These are phyloP conservation scores for Trichoderma koningiopsis DNA, from an alignment of 2,329 filamentous ascomycete genomes.

Conservation along the genomic window DNA sequence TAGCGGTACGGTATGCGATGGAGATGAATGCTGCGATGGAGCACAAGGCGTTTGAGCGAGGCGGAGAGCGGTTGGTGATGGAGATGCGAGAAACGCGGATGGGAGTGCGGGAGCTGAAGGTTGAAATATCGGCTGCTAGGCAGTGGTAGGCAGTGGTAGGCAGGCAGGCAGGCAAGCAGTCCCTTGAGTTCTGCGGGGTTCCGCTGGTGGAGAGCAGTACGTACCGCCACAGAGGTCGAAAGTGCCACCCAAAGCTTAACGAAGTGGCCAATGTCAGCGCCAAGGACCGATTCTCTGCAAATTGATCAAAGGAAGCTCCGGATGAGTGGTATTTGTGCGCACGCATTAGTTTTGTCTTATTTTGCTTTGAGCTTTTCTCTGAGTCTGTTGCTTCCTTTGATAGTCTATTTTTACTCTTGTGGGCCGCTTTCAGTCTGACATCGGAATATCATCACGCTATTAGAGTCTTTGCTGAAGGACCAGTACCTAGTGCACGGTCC, in stretches of 20 bases:
- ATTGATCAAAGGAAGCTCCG: not conserved
- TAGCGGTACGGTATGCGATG: not conserved
- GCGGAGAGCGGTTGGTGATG: not conserved
- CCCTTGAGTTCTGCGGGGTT: constrained; percentile 22
- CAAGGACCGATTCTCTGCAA: not conserved
- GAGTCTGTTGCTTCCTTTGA: not conserved
- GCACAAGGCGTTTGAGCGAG: not conserved
- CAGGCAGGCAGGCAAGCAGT: not conserved
- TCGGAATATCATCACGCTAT: not conserved
- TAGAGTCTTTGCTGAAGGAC: not conserved
- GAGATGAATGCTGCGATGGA: not conserved
- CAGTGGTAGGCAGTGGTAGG: constrained; percentile 9
- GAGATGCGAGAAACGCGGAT: constrained; percentile 1
- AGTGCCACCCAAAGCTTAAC: constrained; percentile 3
- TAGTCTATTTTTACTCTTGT: not conserved
- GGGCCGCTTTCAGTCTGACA: not conserved
- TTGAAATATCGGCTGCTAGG: constrained; percentile 11
- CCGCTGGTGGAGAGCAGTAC: constrained; percentile 1
- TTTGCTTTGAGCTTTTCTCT: not conserved
- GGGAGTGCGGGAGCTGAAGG: not conserved
- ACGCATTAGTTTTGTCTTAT: not conserved
- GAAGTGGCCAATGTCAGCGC: not conserved
- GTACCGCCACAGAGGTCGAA: not conserved
- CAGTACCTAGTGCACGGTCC: not conserved
- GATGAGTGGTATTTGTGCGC: not conserved